Percentiles rank a stretch among this genome's conserved stretches.
phyloP scores from a whole-genome alignment of 1,139 yeast species.

The Geotrichum klebahnii region DNA sequence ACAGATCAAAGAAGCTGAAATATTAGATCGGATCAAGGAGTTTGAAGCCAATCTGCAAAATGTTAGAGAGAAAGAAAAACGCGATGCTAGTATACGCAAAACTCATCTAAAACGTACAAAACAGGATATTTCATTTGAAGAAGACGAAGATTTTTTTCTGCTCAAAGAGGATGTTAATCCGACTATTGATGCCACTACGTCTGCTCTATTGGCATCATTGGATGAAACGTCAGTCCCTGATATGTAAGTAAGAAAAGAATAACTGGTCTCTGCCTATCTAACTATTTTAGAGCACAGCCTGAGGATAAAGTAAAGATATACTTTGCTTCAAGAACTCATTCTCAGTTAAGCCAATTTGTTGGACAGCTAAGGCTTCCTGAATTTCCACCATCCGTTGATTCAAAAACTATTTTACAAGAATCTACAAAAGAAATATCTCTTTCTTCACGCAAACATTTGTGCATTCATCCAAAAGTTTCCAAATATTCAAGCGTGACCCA shows the following conservation, averaged over 20 bases:
- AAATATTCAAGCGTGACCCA: slow-evolving; percentile 48
- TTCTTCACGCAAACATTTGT: slow-evolving; percentile 82
- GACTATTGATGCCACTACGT: slow-evolving; percentile 10
- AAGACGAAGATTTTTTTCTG: slow-evolving; percentile 15
- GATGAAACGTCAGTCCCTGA: slow-evolving; percentile 11
- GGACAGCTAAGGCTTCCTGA: slow-evolving; percentile 61
- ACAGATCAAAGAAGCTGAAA: slow-evolving; percentile 34
- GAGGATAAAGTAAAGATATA: slow-evolving; percentile 43
- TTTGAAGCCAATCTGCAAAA: slow-evolving; percentile 42
- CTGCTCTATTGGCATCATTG: slow-evolving; percentile 16
- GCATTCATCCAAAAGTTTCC: slow-evolving; percentile 64
- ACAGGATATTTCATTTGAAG: slow-evolving; percentile 11
- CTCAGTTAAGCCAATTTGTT: slow-evolving; percentile 79
- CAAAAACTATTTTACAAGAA: slow-evolving; percentile 32
- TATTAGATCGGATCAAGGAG: slow-evolving; percentile 38
- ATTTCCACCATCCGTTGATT: slow-evolving; percentile 55
- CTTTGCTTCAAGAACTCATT: slow-evolving; percentile 86
- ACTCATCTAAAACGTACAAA: slow-evolving; percentile 1
- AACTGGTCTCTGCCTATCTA: neutral
- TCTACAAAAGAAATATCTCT: slow-evolving; percentile 29
- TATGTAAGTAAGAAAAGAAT: too few relatives aligned
- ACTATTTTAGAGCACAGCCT: slow-evolving; percentile 1
- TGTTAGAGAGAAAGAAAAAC: slow-evolving; percentile 27
- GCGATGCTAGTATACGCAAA: slow-evolving; percentile 21
- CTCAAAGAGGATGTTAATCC: slow-evolving; percentile 21